Evolutionary conservation across 148 eudicot species (phyloP).

Genomic region (Nyssa sinensis): DNA sequence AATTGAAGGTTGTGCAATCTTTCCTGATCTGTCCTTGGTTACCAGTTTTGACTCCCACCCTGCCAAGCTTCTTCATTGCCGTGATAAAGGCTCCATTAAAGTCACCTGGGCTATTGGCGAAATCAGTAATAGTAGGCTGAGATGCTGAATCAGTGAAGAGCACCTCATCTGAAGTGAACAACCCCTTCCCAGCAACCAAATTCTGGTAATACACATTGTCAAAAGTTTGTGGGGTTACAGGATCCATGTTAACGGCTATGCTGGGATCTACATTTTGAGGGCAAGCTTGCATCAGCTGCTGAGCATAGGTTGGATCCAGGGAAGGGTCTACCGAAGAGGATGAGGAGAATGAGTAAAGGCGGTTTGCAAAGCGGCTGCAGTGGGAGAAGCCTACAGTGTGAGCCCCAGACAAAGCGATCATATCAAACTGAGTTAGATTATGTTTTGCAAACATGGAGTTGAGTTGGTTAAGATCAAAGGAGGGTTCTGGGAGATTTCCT

Average conservation of each 20-base stretch:
- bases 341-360: slow-evolving; percentile 52
- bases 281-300: slow-evolving; percentile 42
- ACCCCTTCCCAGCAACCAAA: slow-evolving; percentile 55
- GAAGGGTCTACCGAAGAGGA: slow-evolving; percentile 44
- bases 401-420: slow-evolving; percentile 66
- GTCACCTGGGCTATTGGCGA: slow-evolving; percentile 36
- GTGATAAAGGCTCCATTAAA: slow-evolving; percentile 49
- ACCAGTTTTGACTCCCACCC: slow-evolving; percentile 67
- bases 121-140: slow-evolving; percentile 39
- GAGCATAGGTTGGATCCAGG: slow-evolving; percentile 42
- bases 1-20: slow-evolving; percentile 65
- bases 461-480: slow-evolving; percentile 38
- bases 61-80: slow-evolving; percentile 64
- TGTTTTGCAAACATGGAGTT: slow-evolving; percentile 39
- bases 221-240: slow-evolving; percentile 42
- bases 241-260: slow-evolving; percentile 46
- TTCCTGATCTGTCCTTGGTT: slow-evolving; percentile 66
- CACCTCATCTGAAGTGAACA: slow-evolving; percentile 66
- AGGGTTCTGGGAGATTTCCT: slow-evolving; percentile 54
- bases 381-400: slow-evolving; percentile 64
- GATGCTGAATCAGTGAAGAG: slow-evolving; percentile 41
- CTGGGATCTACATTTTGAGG: slow-evolving; percentile 42
- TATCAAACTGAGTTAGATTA: slow-evolving; percentile 44
- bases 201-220: slow-evolving; percentile 63
- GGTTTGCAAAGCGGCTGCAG: slow-evolving; percentile 47